Evolutionary conservation across 2,329 filamentous ascomycete genomes (phyloP).

Genomic region (Aspergillus pseudoglaucus): DNA sequence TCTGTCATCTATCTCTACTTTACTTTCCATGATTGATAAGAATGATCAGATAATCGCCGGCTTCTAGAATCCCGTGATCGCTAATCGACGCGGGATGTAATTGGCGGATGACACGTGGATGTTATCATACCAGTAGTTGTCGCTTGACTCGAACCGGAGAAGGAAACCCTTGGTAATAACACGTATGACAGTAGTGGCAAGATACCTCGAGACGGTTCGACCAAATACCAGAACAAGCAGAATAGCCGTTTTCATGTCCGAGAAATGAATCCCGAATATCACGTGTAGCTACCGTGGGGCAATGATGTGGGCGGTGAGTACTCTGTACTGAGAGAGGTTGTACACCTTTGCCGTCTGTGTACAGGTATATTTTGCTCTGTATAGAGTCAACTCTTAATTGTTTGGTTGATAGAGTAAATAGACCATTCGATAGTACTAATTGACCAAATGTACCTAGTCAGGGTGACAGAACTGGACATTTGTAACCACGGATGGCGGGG

Average conservation of each 20-base stretch:
- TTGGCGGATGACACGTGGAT: background rate
- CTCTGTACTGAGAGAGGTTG: too few relatives aligned
- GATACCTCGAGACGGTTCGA: too few relatives aligned
- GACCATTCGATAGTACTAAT: background rate
- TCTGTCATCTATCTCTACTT: too few relatives aligned
- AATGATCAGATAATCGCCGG: background rate
- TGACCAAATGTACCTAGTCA: constrained; percentile 6
- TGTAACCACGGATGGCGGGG: constrained; percentile 6
- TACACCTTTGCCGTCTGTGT: too few relatives aligned
- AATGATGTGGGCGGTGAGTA: too few relatives aligned
- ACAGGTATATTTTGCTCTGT: too few relatives aligned
- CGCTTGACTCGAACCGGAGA: background rate
- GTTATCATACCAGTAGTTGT: background rate
- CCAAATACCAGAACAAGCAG: too few relatives aligned
- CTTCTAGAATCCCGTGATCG: constrained; percentile 1
- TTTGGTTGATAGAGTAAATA: too few relatives aligned
- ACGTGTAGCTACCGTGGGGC: background rate
- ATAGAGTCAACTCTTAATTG: too few relatives aligned
- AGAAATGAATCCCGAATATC: too few relatives aligned
- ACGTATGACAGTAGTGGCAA: background rate
- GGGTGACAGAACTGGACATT: constrained; percentile 8
- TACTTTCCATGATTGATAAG: too few relatives aligned
- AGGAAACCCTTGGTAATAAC: background rate
- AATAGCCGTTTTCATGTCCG: too few relatives aligned
- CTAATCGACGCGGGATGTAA: background rate